Conservation (phyloP, 148 eudicot species). For the Heliamphora exappendiculata region DNA sequence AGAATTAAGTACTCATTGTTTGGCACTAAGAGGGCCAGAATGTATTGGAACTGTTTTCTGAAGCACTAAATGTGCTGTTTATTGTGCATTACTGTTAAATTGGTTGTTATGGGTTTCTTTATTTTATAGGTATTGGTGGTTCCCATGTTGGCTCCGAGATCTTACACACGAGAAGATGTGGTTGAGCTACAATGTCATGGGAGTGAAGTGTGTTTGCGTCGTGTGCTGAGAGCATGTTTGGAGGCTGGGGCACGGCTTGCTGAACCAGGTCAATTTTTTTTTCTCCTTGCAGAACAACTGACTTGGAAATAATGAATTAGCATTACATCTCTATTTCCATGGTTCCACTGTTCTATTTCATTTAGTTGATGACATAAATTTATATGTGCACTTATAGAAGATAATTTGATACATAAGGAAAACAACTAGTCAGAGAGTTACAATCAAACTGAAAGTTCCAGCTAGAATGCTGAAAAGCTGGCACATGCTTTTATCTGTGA, state of each 20-base stretch:
- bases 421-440: not conserved
- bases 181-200: constrained; percentile 99
- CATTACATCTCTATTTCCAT: not conserved
- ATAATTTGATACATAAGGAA: not conserved
- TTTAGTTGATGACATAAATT: not conserved
- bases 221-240: constrained; percentile 83
- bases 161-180: constrained; percentile 97
- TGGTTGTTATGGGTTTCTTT: not conserved
- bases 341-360: not conserved
- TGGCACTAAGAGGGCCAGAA: not conserved
- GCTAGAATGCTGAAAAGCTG: not conserved
- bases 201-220: constrained; percentile 80
- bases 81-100: not conserved
- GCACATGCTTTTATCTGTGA: not conserved
- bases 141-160: constrained; percentile 96
- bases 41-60: not conserved
- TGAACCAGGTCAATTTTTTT: constrained; percentile 62
- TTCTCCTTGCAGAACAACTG: not conserved
- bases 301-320: not conserved
- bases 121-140: constrained; percentile 60
- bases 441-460: not conserved
- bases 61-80: not conserved
- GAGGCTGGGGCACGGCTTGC: constrained; percentile 96
- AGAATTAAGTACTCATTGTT: not conserved
- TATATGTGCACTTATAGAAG: not conserved